Base-by-base conservation (phyloP, 2,329 filamentous ascomycete species). In the Diaporthe ampelina region DNA sequence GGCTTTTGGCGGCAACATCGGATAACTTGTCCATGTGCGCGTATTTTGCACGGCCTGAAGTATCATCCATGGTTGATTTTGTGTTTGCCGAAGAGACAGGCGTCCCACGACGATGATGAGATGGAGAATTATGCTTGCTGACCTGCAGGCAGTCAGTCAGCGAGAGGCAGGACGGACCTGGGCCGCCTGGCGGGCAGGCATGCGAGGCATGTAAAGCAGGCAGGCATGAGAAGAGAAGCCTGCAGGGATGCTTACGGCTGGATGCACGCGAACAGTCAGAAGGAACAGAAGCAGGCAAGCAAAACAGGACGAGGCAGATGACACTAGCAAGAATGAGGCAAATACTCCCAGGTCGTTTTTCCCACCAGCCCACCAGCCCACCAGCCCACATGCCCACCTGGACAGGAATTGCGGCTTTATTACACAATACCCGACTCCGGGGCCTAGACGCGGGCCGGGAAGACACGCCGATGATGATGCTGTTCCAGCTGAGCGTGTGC, bases 241-340 rank as follows among this genome's bases (percentile, higher is more conserved):
- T 24, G 29, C 63, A 67, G 63, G 63, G 63, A 35, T 67, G 11
- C 45, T 67, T 32, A 52, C 45, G 45, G 15, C 29, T 54, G 29
- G 26, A 52, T 26, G 63, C 63, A 67, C 21, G 61, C 61, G 61
- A 50, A 52, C 26, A 52, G 61, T 35, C 61, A 50, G 61, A 52
- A 67, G 61, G 61, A 48, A 35, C 58, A 50, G 45, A 67, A 52
- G 63, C 63, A 67, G 63, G 63, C 32, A 67, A 52, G 63, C 63
- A 67, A 52, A 50, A 50, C 63, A 52, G 32, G 45, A 67, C 45
- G 45, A 52, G 63, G 63, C 63, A 52, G 63, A 15, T 37, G 45
- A 67, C 63, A 67, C 63, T 67, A 67, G 45, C 48, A 24, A 54
- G 45, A 52, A 67, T 40, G 63, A 67, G 63, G 63, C 45, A 26